These are phyloP conservation scores for Sanghuangporus baumii DNA, from an alignment of 1,284 basidiomycete species.

Conservation along the genomic window DNA sequence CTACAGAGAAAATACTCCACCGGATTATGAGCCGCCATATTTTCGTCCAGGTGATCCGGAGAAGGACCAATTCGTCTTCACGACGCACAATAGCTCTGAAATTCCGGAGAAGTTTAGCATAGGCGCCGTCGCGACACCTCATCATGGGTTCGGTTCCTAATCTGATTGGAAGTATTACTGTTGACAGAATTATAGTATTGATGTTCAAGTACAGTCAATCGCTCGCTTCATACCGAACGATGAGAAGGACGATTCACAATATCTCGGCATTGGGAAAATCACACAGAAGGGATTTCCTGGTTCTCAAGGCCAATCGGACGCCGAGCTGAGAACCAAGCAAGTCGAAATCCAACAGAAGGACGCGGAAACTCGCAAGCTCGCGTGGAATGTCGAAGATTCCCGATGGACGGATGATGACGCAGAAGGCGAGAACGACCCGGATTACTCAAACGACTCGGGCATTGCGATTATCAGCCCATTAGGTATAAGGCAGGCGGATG, in stretches of 20 bases:
- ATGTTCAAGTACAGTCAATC: conserved; percentile 64
- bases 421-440: conserved; percentile 39
- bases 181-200: conserved; percentile 40
- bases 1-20: conserved; percentile 69
- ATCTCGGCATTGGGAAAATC: conserved; percentile 38
- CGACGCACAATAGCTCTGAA: conserved; percentile 64
- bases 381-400: conserved; percentile 46
- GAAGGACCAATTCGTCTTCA: conserved; percentile 70
- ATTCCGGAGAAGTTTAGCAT: conserved; percentile 64
- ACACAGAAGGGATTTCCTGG: conserved; percentile 16
- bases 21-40: conserved; percentile 71
- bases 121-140: conserved; percentile 61
- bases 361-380: conserved; percentile 38
- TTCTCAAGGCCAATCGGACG: conserved; percentile 19
- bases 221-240: conserved; percentile 64
- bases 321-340: conserved; percentile 48
- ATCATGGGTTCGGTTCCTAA: conserved; percentile 51
- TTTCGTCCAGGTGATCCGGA: conserved; percentile 63
- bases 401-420: conserved; percentile 20
- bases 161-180: neutral
- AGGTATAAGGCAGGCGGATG: conserved; percentile 43
- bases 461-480: conserved; percentile 34
- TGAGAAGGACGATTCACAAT: conserved; percentile 53
- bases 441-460: conserved; percentile 40
- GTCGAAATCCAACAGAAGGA: conserved; percentile 48